phyloP scores from a whole-genome alignment of 768 basidiomycete species.

The Megacollybia marginata region DNA sequence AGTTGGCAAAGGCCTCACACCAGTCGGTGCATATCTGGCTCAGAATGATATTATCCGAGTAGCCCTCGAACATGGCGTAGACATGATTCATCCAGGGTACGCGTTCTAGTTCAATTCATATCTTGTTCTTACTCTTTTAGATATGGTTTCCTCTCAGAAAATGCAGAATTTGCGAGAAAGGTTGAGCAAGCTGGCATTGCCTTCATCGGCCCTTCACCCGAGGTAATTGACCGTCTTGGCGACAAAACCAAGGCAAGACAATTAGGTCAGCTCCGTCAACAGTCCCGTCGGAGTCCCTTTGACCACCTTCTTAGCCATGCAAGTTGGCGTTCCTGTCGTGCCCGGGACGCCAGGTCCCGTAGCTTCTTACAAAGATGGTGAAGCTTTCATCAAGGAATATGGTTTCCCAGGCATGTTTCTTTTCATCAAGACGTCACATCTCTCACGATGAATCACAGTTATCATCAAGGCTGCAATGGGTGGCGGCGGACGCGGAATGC shows the following conservation, averaged over 20 bases:
- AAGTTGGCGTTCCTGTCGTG: constrained; percentile 89
- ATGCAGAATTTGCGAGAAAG: constrained; percentile 93
- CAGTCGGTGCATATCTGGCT: constrained; percentile 94
- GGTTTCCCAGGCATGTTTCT: constrained; percentile 77
- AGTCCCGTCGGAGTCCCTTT: background rate
- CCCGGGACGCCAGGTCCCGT: constrained; percentile 98
- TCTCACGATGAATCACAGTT: constrained; percentile 35
- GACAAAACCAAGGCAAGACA: constrained; percentile 98
- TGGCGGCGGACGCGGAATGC: constrained; percentile 98
- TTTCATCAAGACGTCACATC: background rate
- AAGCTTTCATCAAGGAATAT: constrained; percentile 87
- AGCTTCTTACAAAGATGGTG: constrained; percentile 67
- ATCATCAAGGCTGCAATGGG: constrained; percentile 99
- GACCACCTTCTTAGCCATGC: constrained; percentile 52
- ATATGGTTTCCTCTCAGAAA: constrained; percentile 97
- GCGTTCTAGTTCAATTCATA: constrained; percentile 10
- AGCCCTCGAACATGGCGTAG: constrained; percentile 96
- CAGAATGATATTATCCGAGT: constrained; percentile 96
- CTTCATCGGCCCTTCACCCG: constrained; percentile 92
- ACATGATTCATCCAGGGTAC: constrained; percentile 99
- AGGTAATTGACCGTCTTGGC: constrained; percentile 94
- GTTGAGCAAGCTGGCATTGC: constrained; percentile 97
- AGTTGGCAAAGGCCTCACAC: constrained; percentile 93
- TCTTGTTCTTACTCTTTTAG: constrained; percentile 29
- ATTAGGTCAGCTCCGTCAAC: constrained; percentile 42